Conservation (phyloP, 129 eudicot species). For the Chrysanthemum seticuspe region DNA sequence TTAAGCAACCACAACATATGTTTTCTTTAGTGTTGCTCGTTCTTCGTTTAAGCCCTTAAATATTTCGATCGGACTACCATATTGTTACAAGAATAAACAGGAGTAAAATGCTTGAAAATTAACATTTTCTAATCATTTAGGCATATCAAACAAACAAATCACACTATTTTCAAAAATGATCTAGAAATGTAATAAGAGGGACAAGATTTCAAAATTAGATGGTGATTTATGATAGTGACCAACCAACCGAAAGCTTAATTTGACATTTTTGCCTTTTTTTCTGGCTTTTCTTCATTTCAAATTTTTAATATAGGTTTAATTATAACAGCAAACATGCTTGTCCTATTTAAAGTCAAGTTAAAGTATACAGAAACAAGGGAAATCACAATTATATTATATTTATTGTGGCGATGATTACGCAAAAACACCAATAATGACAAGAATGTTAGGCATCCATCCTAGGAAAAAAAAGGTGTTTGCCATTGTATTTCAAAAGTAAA, state of each 20-base stretch:
- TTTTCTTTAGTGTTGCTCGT: too few relatives aligned
- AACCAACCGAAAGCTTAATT: constrained; percentile 26
- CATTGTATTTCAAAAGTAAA: too few relatives aligned
- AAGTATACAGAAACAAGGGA: background rate
- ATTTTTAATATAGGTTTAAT: constrained; percentile 16
- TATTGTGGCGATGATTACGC: constrained; percentile 18
- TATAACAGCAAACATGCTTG: constrained; percentile 30
- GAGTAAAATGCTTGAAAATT: too few relatives aligned
- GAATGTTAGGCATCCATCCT: background rate
- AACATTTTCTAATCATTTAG: too few relatives aligned
- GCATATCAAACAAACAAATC: too few relatives aligned
- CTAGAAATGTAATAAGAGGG: background rate
- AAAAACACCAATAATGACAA: constrained; percentile 8
- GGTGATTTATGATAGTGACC: constrained; percentile 19
- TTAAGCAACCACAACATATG: too few relatives aligned
- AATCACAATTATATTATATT: too few relatives aligned
- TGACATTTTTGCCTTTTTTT: constrained; percentile 10
- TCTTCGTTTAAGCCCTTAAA: too few relatives aligned
- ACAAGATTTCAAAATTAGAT: constrained; percentile 16
- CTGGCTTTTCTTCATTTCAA: constrained; percentile 10
- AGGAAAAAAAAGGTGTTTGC: too few relatives aligned
- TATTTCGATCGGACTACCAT: too few relatives aligned
- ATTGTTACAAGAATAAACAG: too few relatives aligned
- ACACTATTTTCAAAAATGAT: too few relatives aligned
- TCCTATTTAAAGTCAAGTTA: constrained; percentile 15